Conservation (phyloP, 1,284 basidiomycete genomes). For the Pseudozyma pruni region DNA sequence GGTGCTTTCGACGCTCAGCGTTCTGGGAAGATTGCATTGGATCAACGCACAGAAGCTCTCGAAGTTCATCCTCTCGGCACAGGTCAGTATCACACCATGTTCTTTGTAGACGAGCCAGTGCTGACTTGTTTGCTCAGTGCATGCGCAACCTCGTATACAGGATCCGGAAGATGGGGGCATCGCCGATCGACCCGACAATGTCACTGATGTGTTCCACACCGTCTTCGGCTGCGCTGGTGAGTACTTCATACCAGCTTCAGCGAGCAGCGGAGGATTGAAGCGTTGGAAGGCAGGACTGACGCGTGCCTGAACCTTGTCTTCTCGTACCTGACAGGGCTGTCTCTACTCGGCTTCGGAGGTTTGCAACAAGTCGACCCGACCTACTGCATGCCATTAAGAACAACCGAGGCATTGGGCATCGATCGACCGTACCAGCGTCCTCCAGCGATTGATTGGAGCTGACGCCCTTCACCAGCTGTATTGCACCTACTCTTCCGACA, state of each 20-base stretch:
- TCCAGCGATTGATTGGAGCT: constrained; percentile 18
- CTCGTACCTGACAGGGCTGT: constrained; percentile 75
- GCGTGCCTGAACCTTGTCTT: not conserved
- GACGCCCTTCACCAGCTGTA: not conserved
- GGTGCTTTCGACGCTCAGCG: constrained; percentile 89
- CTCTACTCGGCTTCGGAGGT: constrained; percentile 86
- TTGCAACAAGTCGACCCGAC: constrained; percentile 88
- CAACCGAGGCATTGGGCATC: constrained; percentile 71
- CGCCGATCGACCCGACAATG: constrained; percentile 90
- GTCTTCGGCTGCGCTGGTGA: constrained; percentile 88
- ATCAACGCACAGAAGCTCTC: constrained; percentile 85
- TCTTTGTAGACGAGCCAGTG: not conserved
- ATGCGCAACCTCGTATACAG: too few relatives aligned
- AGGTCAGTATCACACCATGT: constrained; percentile 72
- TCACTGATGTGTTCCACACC: constrained; percentile 96
- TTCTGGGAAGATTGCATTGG: constrained; percentile 85
- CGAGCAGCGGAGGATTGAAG: too few relatives aligned
- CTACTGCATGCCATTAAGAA: constrained; percentile 88
- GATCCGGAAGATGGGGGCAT: constrained; percentile 92
- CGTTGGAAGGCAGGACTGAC: constrained; percentile 1
- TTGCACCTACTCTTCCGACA: too few relatives aligned
- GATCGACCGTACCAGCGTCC: constrained; percentile 48
- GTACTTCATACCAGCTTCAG: constrained; percentile 45
- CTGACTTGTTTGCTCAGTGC: not conserved
- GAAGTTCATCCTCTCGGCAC: constrained; percentile 86